These are phyloP conservation scores for Glaciozyma martinii DNA, from an alignment of 768 basidiomycete genomes.

Conservation along the genomic window DNA sequence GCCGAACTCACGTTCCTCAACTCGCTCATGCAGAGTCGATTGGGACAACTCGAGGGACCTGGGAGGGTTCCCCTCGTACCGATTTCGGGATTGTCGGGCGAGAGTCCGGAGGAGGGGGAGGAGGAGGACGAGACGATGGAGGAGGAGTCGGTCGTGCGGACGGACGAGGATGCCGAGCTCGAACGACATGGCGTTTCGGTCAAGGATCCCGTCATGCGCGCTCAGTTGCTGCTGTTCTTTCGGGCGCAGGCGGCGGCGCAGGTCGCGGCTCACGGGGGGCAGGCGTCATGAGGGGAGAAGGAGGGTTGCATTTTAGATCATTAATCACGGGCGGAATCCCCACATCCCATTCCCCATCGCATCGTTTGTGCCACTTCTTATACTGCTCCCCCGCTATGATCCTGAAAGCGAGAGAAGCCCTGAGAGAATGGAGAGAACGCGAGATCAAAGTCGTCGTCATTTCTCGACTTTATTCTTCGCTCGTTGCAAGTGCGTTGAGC, in stretches of 20 bases:
- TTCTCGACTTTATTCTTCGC: too few species aligned
- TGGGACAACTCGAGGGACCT: constrained; percentile 27
- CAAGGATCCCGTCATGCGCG: background rate
- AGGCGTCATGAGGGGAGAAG: too few species aligned
- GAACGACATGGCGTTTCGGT: background rate
- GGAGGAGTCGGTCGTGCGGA: background rate
- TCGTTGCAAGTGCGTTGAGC: too few species aligned
- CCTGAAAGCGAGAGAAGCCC: too few species aligned
- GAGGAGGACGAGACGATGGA: background rate
- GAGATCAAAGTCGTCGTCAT: too few species aligned
- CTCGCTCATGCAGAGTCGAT: constrained; percentile 27
- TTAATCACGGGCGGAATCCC: too few species aligned
- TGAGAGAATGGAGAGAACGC: too few species aligned
- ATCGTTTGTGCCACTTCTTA: too few species aligned
- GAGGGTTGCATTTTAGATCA: too few species aligned
- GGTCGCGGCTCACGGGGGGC: background rate
- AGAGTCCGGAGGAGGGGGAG: background rate
- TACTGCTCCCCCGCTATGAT: too few species aligned
- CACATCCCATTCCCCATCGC: too few species aligned
- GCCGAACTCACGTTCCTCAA: constrained; percentile 33
- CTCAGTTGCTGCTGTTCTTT: background rate
- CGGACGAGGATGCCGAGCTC: background rate
- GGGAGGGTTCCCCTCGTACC: constrained; percentile 16
- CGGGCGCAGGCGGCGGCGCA: background rate
- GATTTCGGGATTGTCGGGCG: constrained; percentile 24